Conservation (phyloP, 176 grass and related monocot species). For the Rhynchospora breviuscula region DNA sequence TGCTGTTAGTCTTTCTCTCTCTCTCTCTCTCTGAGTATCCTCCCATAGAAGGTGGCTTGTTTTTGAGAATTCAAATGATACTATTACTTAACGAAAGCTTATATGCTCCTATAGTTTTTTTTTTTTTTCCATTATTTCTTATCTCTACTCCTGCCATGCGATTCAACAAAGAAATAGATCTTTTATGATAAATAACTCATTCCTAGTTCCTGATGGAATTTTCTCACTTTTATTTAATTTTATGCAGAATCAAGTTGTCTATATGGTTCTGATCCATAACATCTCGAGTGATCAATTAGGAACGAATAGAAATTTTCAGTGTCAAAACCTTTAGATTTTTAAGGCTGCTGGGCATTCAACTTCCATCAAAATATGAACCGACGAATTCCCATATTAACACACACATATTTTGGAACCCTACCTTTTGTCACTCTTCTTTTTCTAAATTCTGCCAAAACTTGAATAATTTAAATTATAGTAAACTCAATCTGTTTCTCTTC, state of each 20-base stretch:
- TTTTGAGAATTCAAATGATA: conserved; percentile 1
- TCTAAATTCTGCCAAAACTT: not conserved
- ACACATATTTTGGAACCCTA: not conserved
- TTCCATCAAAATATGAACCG: not conserved
- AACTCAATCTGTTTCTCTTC: not conserved
- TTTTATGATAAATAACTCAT: not conserved
- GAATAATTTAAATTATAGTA: not conserved
- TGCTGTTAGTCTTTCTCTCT: conserved; percentile 48
- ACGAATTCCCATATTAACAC: not conserved
- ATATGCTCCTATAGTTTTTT: not conserved
- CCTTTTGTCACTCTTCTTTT: not conserved
- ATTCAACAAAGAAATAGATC: not conserved
- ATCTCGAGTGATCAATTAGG: not conserved
- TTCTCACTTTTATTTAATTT: not conserved
- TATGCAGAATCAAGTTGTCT: not conserved
- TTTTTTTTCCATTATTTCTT: not conserved
- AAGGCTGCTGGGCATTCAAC: not conserved
- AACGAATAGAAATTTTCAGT: not conserved
- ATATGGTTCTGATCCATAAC: conserved; percentile 4
- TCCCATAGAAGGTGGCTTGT: not conserved
- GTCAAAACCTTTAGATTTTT: not conserved
- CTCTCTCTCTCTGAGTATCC: not conserved
- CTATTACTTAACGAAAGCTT: not conserved
- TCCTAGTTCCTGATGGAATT: no score
- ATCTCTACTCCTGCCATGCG: not conserved